These are phyloP conservation scores for Tieghemiomyces parasiticus DNA, from an alignment of 192 early-diverging fungal species.

Conservation along the genomic window DNA sequence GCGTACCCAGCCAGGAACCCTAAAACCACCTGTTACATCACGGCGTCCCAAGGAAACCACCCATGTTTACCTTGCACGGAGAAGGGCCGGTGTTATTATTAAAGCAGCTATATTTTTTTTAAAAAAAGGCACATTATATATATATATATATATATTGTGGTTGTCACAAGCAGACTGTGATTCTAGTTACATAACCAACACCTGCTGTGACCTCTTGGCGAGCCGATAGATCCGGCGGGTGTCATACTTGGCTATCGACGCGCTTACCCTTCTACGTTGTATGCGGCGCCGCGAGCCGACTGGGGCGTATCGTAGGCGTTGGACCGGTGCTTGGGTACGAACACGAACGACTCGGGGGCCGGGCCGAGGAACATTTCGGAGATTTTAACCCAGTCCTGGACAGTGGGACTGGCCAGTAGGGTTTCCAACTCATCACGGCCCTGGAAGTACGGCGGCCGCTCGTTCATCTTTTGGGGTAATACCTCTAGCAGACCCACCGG, in stretches of 20 bases:
- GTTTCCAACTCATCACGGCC: constrained; percentile 91
- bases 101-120: not conserved
- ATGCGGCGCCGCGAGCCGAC: too few relatives aligned
- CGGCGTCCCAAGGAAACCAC: not conserved
- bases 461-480: constrained; percentile 81
- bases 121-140: not conserved
- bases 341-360: constrained; percentile 70
- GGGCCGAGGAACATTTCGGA: constrained; percentile 85
- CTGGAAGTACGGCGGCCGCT: constrained; percentile 67
- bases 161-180: too few relatives aligned
- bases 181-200: too few relatives aligned
- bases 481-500: constrained; percentile 88
- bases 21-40: not conserved
- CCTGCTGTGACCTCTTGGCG: too few relatives aligned
- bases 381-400: constrained; percentile 83
- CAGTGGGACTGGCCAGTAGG: constrained; percentile 68
- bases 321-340: constrained; percentile 89
- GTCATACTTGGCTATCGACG: too few relatives aligned
- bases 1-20: not conserved
- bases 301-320: constrained; percentile 78
- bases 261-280: too few relatives aligned
- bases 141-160: too few relatives aligned
- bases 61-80: not conserved
- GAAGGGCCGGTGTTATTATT: not conserved
- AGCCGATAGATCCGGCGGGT: too few relatives aligned